phyloP scores from a whole-genome alignment of 495 filamentous ascomycete species.

The Penicillium flavigenum region DNA sequence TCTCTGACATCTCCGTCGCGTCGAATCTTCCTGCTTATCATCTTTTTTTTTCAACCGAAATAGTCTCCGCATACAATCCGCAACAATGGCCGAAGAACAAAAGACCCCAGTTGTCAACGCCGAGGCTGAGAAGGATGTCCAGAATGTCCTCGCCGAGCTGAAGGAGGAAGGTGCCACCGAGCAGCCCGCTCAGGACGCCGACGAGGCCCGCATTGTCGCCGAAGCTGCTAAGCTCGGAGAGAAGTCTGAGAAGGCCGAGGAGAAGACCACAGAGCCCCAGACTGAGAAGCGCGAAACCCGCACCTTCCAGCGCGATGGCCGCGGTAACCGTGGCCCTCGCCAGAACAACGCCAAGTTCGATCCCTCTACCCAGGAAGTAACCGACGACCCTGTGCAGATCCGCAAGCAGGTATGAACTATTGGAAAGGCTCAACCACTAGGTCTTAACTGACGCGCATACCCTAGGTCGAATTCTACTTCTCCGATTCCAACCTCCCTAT shows the following conservation, averaged over 20 bases:
- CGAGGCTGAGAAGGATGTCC: slow-evolving; percentile 48
- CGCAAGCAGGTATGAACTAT: slow-evolving; percentile 63
- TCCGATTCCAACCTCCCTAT: slow-evolving; percentile 84
- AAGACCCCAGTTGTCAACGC: slow-evolving; percentile 38
- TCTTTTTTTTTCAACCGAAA: slow-evolving; percentile 1
- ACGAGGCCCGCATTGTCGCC: slow-evolving; percentile 47
- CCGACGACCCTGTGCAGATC: slow-evolving; percentile 72
- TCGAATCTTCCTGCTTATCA: slow-evolving; percentile 8
- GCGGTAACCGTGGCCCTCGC: slow-evolving; percentile 23
- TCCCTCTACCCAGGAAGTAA: slow-evolving; percentile 57
- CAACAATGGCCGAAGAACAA: slow-evolving; percentile 45
- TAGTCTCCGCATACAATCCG: slow-evolving; percentile 9
- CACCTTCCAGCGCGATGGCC: slow-evolving; percentile 17
- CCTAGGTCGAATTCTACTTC: slow-evolving; percentile 96
- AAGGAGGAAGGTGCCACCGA: slow-evolving; percentile 36
- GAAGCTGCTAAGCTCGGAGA: slow-evolving; percentile 47
- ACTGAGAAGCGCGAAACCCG: slow-evolving; percentile 23
- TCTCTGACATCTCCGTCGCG: background rate
- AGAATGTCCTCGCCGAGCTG: slow-evolving; percentile 48
- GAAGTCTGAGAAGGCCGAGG: slow-evolving; percentile 42
- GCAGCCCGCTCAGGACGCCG: slow-evolving; percentile 35
- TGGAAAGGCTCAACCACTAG: background rate
- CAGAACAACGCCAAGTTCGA: slow-evolving; percentile 63
- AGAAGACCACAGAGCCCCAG: slow-evolving; percentile 27
- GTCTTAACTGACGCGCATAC: slow-evolving; percentile 9